Base-by-base conservation (phyloP, 176 grass and related monocot species). In the Triticum monococcum region DNA sequence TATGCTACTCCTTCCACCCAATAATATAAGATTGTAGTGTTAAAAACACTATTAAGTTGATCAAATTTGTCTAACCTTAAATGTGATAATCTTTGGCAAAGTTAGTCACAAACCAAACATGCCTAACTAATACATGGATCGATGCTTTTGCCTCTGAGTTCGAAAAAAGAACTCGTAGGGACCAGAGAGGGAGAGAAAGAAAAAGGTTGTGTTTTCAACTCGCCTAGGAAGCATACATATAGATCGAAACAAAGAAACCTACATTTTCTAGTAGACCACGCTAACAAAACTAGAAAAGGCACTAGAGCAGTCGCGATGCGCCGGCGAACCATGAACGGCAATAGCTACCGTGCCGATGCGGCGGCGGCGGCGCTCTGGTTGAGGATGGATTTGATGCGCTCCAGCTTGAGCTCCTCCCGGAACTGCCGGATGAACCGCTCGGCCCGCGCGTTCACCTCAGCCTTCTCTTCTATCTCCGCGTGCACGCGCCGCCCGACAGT, bases 341-440 rank as follows among this genome's bases (percentile, higher is more conserved):
- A 43, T 3, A 12, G 60, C 60, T 62, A 62, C 60, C n/a, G 60
- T 24, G 60, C 60, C 12, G 59, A 22, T 10, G 70, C 17, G 0
- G 31, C 40, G 69, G 70, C 17, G 0, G 31, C 40, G 69, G 40
- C 2, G 28, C 14, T 78, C 80, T 77, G 68, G 86, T 46, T 60
- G 72, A 86, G 73, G 37, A 86, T 81, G 70, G 78, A 89, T 48
- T 81, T 86, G 78, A 86, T 62, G 33, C 88, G 78, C 70, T 89
- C 78, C 25, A 89, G 83, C 88, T 68, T 86, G 60, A 86, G 88
- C 0, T 89, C 83, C 78, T 89, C 83, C 48, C 78, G 2, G 83
- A 89, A 81, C 88, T n/a, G 77, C 9, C 28, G 70, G 43, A 86
- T 86, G 78, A 89, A 89, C 12, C 28, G 4, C 24, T 86, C 88